phyloP scores from a whole-genome alignment of 305 asterid genomes.

The Rubia peregrina region DNA sequence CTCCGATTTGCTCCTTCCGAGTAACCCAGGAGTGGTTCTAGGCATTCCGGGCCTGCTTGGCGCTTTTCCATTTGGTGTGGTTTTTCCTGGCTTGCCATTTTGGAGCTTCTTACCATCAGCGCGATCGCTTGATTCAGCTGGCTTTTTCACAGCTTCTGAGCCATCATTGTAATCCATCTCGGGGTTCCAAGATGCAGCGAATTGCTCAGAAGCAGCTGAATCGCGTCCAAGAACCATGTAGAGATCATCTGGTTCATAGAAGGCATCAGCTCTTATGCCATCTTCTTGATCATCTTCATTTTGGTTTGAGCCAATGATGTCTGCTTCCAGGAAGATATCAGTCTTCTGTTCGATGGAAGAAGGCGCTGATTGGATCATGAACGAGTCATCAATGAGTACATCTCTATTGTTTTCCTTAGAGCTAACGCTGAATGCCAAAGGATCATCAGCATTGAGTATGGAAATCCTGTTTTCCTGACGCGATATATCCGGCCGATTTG shows the following conservation, averaged over 20 bases:
- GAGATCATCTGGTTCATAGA: constrained; percentile 66
- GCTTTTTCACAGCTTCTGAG: constrained; percentile 28
- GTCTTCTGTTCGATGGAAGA: constrained; percentile 30
- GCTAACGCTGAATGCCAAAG: constrained; percentile 21
- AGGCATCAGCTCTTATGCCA: constrained; percentile 24
- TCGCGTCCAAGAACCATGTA: constrained; percentile 52
- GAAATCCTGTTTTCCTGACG: constrained; percentile 14
- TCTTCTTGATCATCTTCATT: constrained; percentile 18
- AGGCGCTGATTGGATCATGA: constrained; percentile 50
- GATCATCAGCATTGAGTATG: constrained; percentile 32
- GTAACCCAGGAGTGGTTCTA: constrained; percentile 34
- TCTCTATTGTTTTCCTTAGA: constrained; percentile 33
- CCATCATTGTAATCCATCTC: constrained; percentile 47
- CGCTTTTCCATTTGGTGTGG: constrained; percentile 26
- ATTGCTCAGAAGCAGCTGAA: constrained; percentile 35
- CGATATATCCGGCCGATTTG: constrained; percentile 23
- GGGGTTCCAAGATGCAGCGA: constrained; percentile 35
- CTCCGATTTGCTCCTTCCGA: constrained; percentile 52
- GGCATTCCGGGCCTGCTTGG: constrained; percentile 33
- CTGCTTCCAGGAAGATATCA: constrained; percentile 47
- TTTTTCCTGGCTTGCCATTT: constrained; percentile 27
- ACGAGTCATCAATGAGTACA: constrained; percentile 52
- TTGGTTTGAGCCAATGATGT: constrained; percentile 34
- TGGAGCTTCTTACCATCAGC: constrained; percentile 24
- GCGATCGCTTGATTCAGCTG: constrained; percentile 18